phyloP scores from a whole-genome alignment of 108 stramenopile species.

The Conticribra weissflogii region DNA sequence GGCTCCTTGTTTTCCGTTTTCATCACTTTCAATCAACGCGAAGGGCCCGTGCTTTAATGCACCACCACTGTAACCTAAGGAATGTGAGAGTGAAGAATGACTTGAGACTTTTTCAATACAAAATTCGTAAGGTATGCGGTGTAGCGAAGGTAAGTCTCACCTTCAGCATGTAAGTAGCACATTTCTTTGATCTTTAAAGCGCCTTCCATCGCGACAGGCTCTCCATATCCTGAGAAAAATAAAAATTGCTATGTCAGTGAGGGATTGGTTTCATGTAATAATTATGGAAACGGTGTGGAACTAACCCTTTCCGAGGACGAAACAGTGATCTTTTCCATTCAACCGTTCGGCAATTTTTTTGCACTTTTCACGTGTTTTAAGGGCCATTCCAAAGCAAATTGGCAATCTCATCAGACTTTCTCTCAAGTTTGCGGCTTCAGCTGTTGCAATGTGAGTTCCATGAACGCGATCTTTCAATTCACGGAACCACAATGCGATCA shows the following conservation, averaged over 20 bases:
- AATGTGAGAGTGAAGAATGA: background rate
- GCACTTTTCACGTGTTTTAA: slow-evolving; percentile 90
- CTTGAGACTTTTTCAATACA: background rate
- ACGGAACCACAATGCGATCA: slow-evolving; percentile 96
- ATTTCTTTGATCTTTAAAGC: slow-evolving; percentile 99
- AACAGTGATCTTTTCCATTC: slow-evolving; percentile 92
- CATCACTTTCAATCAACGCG: slow-evolving; percentile 91
- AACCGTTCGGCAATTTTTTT: slow-evolving; percentile 78
- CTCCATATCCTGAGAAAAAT: slow-evolving; percentile 72
- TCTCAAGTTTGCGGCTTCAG: slow-evolving; percentile 65
- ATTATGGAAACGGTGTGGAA: background rate
- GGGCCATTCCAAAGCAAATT: slow-evolving; percentile 97
- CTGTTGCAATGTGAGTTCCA: slow-evolving; percentile 54
- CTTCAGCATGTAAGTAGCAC: slow-evolving; percentile 99
- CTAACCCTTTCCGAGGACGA: slow-evolving; percentile 94
- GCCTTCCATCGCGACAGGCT: slow-evolving; percentile 97
- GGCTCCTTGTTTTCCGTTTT: slow-evolving; percentile 91
- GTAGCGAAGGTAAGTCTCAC: slow-evolving; percentile 6
- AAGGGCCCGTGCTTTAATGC: slow-evolving; percentile 99
- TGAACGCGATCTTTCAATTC: slow-evolving; percentile 75
- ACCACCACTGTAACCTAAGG: slow-evolving; percentile 90
- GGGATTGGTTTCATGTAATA: background rate
- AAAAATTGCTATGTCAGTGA: slow-evolving; percentile 25
- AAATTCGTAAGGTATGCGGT: background rate
- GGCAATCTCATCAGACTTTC: slow-evolving; percentile 96